A percentile compares a stretch with the other conserved stretches of the same genome.
These are phyloP conservation scores for Sclerotinia glacialis DNA, from an alignment of 2,329 filamentous ascomycete species.

Conservation along the genomic window DNA sequence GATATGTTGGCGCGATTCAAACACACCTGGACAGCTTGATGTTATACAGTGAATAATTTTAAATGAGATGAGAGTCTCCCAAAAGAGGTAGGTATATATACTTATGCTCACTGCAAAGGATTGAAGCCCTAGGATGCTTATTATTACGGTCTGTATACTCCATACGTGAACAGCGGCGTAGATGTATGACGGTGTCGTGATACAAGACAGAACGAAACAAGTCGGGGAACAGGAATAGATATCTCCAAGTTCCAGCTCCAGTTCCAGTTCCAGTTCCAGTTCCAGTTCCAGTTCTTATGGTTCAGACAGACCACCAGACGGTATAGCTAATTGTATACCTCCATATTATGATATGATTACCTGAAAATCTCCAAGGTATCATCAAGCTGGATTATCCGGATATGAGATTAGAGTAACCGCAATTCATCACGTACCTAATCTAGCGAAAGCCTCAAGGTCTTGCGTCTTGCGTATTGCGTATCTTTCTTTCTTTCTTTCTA, in stretches of 20 bases:
- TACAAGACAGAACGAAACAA: constrained; percentile 1
- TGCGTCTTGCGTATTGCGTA: no score
- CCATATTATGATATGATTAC: no score
- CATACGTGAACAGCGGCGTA: background rate
- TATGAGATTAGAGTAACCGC: background rate
- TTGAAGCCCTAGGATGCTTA: background rate
- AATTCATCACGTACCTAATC: no score
- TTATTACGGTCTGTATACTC: background rate
- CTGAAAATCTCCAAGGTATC: background rate
- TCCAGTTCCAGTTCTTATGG: no score
- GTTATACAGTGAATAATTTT: background rate
- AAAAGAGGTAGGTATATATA: background rate
- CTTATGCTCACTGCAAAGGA: background rate
- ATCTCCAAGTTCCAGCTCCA: constrained; percentile 8
- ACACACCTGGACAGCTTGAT: background rate
- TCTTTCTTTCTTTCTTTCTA: no score
- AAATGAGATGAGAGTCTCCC: background rate
- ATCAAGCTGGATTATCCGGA: no score
- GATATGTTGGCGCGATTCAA: background rate
- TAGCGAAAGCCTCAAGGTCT: no score
- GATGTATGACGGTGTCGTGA: background rate
- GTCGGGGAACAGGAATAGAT: background rate
- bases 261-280: no score
- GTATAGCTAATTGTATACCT: no score
- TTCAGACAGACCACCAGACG: no score